A percentile compares a stretch with the other conserved stretches of the same genome.
Conservation (phyloP, 331 rosid genomes). For the Saraca asoca region DNA sequence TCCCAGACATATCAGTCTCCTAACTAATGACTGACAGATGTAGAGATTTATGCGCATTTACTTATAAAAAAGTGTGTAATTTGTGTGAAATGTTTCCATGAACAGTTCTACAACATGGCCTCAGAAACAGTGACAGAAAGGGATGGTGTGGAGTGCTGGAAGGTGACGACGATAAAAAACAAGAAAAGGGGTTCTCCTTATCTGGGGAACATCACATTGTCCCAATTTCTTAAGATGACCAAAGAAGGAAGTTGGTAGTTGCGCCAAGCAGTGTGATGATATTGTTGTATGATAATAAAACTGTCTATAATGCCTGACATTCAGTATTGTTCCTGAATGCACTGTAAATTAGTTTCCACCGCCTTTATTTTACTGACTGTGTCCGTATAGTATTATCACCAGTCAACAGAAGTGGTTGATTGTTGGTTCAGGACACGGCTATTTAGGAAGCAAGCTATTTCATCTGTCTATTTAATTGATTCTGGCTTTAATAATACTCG, state of each 20-base stretch:
- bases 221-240: slow-evolving; percentile 81
- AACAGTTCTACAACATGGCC: slow-evolving; percentile 84
- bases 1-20: not conserved
- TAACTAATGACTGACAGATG: not conserved
- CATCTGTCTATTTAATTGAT: no score
- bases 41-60: not conserved
- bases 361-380: slow-evolving; percentile 32
- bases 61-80: not conserved
- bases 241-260: slow-evolving; percentile 85
- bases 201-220: slow-evolving; percentile 62
- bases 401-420: slow-evolving; percentile 22
- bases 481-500: no score
- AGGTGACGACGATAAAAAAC: slow-evolving; percentile 70
- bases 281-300: slow-evolving; percentile 36
- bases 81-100: slow-evolving; percentile 25
- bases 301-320: not conserved
- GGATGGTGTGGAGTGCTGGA: slow-evolving; percentile 38
- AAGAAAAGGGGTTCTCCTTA: slow-evolving; percentile 55
- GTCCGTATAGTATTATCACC: slow-evolving; percentile 21
- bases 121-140: slow-evolving; percentile 58
- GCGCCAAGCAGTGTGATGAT: slow-evolving; percentile 22
- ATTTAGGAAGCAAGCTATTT: no score
- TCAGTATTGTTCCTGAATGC: slow-evolving; percentile 6
- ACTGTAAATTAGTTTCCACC: slow-evolving; percentile 34
- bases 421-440: no score